Evolutionary conservation across 169 alveolate genomes (phyloP).

Genomic region (Cryptosporidium meleagridis): DNA sequence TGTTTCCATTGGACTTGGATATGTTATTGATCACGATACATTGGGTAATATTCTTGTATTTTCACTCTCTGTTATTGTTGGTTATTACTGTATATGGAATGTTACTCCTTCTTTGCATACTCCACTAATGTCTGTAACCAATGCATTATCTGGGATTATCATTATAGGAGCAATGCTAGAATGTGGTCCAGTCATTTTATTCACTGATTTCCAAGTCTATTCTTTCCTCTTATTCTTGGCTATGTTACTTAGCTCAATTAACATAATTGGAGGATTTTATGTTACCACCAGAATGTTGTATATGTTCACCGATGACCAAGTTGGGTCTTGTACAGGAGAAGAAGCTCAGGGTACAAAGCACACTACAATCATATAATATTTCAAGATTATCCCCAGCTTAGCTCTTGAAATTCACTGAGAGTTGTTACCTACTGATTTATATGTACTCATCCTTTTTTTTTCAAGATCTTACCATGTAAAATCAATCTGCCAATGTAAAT

Average conservation of each 20-base stretch:
- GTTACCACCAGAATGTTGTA: conserved; percentile 93
- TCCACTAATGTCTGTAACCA: conserved; percentile 92
- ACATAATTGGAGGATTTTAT: conserved; percentile 91
- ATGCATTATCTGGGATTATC: conserved; percentile 90
- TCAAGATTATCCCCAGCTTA: not conserved
- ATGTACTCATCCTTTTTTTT: not conserved
- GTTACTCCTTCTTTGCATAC: conserved; percentile 93
- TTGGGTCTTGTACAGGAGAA: not conserved
- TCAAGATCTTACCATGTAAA: not conserved
- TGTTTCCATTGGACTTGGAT: conserved; percentile 76
- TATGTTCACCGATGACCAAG: conserved; percentile 84
- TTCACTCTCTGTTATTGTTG: conserved; percentile 87
- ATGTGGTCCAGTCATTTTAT: conserved; percentile 77
- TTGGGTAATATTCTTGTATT: conserved; percentile 76
- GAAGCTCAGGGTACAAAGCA: not conserved
- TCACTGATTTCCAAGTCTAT: conserved; percentile 77
- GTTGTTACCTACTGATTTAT: not conserved
- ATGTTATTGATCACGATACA: conserved; percentile 57
- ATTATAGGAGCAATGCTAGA: conserved; percentile 88
- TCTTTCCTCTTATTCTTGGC: conserved; percentile 73
- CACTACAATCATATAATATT: not conserved
- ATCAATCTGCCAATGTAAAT: not conserved
- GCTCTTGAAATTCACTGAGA: not conserved
- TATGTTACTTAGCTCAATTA: conserved; percentile 79
- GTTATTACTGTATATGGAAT: conserved; percentile 89